Percentiles rank a stretch among this genome's conserved stretches.
phyloP scores from a whole-genome alignment of 129 eudicot species.

The Kitagawia praeruptora region DNA sequence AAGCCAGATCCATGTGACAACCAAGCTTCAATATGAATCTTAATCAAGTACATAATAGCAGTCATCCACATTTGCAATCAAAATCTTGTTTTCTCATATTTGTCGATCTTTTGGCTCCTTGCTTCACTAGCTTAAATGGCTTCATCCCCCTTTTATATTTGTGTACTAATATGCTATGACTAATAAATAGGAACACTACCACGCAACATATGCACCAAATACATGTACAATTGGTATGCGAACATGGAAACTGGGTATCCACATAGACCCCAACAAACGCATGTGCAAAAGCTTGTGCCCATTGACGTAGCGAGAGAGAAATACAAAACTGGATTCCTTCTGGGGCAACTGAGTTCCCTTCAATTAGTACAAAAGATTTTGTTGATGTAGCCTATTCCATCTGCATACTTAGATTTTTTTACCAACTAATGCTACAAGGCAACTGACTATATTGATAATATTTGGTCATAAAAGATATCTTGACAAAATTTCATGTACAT shows the following conservation, averaged over 20 bases:
- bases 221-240: conserved; percentile 11
- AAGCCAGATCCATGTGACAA: conserved; percentile 62
- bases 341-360: not conserved
- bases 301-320: not conserved
- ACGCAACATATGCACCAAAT: conserved; percentile 18
- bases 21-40: conserved; percentile 17
- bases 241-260: not conserved
- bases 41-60: conserved; percentile 19
- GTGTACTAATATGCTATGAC: conserved; percentile 20
- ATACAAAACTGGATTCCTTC: not conserved
- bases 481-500: not conserved
- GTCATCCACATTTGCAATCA: conserved; percentile 28
- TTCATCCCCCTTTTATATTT: conserved; percentile 1
- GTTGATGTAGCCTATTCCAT: not conserved
- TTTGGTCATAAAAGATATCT: not conserved
- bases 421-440: not conserved
- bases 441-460: not conserved
- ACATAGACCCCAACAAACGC: conserved; percentile 10
- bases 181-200: conserved; percentile 20
- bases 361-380: not conserved
- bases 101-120: conserved; percentile 10
- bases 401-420: not conserved
- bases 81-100: not conserved
- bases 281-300: conserved; percentile 12
- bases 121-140: not conserved